Evolutionary conservation across 2,329 filamentous ascomycete genomes (phyloP), one percentile per base, ranked within the genome.

Genomic region (Botrytis medusae): DNA sequence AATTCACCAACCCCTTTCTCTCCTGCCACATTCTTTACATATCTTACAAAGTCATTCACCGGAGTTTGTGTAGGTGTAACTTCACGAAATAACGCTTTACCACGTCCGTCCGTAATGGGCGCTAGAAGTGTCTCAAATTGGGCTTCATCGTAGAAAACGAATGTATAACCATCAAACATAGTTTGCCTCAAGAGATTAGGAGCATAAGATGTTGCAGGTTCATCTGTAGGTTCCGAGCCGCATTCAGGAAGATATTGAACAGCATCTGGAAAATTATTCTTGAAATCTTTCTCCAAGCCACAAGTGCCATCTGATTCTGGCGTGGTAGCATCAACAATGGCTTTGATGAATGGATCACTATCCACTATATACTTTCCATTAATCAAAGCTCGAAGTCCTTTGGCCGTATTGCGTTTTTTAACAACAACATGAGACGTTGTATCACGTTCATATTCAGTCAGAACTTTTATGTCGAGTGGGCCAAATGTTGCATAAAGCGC

Each of bases 401-500:
- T 94, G 0, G 95, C 88, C 0, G 94, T 95, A 81, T 98, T 99
- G 65, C 96, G 88, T 83, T 97, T 98, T 81, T 90, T 93, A 12
- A 93, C 91, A 48, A 98, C 90, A 18, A 97, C 92, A 82, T 98
- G 95, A 0, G 95, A 97, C 0, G 95, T 98, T 42, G 87, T 84
- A 25, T 84, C 86, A 40, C 87, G 84, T 37, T 92, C 84, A 81
- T 94, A 98, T 6, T 94, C 91, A 61, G 88, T 86, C 22, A 92
- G 84, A 22, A 94, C 91, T 82, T 98, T 98, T 82, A 98, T 91
- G 80, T 97, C 96, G n/a, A 97, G 86, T 62, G 91, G 88, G 80
- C 97, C 94, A 29, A 98, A 88, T 71, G 87, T 87, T 46, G 87
- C 84, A 75, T 89, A 89, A 40, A 94, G 86, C 29, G 84, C 84